Evolutionary conservation across 805 yeast genomes (phyloP), one percentile per base, ranked within the genome.

Genomic region (Candida suzukii): DNA sequence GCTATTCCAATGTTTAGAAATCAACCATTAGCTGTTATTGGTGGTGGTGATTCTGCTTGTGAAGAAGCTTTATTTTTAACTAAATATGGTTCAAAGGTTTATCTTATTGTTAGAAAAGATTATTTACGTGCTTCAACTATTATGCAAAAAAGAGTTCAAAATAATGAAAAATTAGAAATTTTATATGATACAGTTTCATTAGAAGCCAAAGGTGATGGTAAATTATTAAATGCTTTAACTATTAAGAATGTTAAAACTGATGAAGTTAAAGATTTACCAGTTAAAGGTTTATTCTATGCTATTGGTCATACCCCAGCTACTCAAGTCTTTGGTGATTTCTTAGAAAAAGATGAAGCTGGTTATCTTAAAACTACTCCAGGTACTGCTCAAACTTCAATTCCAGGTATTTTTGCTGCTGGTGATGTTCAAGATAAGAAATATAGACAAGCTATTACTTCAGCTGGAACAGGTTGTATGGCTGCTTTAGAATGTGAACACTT

Each of bases 381-480:
- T 47, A 71, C 95, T 18, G 70, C 98, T 16, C 66, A 71, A 54
- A 93, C 99, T 37, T 80, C 95, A 13, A 76, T 91, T 45, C 77
- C 76, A 57, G 98, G 97, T 62, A 86, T 93, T 47, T 93, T 84
- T 54, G 99, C 99, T 46, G 99, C 99, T 45, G 99, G 99, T 68
- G 99, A 93, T 61, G 99, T 93, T 43, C 99, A 93, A 69, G 99
- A 93, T 68, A 83, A 87, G 66, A 78, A 77, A 63, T 93, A 91
- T 69, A 87, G 99, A 80, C 99, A 93, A 73, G 99, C 99, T 44
- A 88, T 93, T 60, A 93, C 99, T 33, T 88, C 97, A 63, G 99
- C 99, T n/a, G 99, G 99, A 60, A 76, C 96, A 48, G 99, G 99
- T 49, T 93, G 99, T 75, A 91, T 90, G 97, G 99, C 99, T 56